phyloP scores from a whole-genome alignment of 2,329 filamentous ascomycete genomes.

The Tolypocladium guangdongense region DNA sequence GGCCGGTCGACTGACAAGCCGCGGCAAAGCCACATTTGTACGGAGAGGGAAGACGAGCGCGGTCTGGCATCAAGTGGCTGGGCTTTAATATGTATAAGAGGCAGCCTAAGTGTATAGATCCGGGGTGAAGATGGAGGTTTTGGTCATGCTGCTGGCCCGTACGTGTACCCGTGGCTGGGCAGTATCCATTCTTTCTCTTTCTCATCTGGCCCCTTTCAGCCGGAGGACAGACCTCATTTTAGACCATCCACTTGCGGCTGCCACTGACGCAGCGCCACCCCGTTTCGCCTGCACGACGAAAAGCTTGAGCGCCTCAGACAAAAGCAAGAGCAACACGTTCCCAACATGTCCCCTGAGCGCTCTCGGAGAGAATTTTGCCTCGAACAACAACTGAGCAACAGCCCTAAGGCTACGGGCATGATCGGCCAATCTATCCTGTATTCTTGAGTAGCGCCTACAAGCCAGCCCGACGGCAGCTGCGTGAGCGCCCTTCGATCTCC shows the following conservation, averaged over 20 bases:
- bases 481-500: no score
- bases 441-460: background rate
- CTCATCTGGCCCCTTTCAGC: background rate
- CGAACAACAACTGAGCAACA: background rate
- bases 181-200: no score
- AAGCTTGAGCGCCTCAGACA: background rate
- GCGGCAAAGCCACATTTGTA: background rate
- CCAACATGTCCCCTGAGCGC: no score
- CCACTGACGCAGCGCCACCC: background rate
- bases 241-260: background rate
- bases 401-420: background rate
- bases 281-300: background rate
- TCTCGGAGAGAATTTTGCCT: background rate
- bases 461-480: background rate
- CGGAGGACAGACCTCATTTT: background rate
- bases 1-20: background rate
- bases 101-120: background rate
- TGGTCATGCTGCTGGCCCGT: background rate
- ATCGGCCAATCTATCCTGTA: background rate
- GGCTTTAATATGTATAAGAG: background rate
- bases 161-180: background rate
- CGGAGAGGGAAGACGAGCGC: background rate
- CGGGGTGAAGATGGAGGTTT: background rate
- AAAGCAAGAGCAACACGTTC: background rate
- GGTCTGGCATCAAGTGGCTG: background rate